Conservation (phyloP, 176 grass and related monocot genomes). For the Dactylis glomerata region DNA sequence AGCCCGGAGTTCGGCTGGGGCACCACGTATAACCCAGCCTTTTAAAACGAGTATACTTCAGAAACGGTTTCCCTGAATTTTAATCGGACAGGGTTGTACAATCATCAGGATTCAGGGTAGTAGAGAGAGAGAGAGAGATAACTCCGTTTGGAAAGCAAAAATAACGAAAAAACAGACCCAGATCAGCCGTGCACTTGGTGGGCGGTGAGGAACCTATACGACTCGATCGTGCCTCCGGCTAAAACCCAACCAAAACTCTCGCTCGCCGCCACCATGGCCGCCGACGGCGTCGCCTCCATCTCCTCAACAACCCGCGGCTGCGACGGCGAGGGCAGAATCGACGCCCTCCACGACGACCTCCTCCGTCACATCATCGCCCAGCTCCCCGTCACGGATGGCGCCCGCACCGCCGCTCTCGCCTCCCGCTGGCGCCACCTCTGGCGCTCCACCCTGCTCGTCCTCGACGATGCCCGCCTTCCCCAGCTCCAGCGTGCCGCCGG, state of each 20-base stretch:
- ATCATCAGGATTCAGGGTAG: too few relatives aligned
- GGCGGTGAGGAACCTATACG: too few relatives aligned
- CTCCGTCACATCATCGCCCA: background rate
- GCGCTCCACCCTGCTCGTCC: background rate
- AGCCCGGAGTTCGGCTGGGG: too few relatives aligned
- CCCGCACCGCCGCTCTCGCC: background rate
- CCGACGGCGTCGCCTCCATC: background rate
- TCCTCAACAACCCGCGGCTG: background rate
- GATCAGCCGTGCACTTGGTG: too few relatives aligned
- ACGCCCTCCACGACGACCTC: background rate
- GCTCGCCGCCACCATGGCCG: constrained; percentile 3
- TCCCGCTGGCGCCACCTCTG: background rate
- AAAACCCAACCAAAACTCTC: background rate
- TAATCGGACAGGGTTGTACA: too few relatives aligned
- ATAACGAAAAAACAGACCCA: too few relatives aligned
- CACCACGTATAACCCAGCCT: too few relatives aligned
- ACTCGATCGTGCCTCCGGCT: too few relatives aligned
- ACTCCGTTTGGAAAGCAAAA: too few relatives aligned
- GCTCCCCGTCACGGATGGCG: background rate
- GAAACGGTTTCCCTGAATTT: too few relatives aligned
- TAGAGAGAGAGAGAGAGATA: too few relatives aligned
- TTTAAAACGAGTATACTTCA: too few relatives aligned
- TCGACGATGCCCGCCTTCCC: background rate
- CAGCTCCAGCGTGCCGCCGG: background rate
- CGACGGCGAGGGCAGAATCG: background rate